Conservation (phyloP, 257 asterid genomes). For the Thymus mandschuricus region DNA sequence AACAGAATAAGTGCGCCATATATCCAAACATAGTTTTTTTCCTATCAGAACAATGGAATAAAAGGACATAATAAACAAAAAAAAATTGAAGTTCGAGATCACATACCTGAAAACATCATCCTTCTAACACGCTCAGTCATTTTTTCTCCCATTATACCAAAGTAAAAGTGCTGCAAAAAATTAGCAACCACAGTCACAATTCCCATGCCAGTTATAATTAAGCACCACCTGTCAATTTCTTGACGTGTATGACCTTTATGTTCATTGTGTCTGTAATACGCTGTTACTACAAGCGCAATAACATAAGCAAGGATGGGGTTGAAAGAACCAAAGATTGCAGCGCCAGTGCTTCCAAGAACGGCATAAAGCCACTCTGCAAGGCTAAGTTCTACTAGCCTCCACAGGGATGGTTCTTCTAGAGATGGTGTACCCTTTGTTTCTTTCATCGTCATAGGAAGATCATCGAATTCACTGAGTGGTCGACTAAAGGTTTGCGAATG, state of each 20-base stretch:
- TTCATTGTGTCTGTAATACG: conserved; percentile 62
- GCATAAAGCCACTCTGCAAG: conserved; percentile 99
- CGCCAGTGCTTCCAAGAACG: conserved; percentile 95
- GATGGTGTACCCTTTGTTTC: conserved; percentile 55
- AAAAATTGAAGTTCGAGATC: conserved; percentile 14
- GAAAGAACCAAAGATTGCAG: conserved; percentile 95
- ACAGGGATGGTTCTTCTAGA: conserved; percentile 77
- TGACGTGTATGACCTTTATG: conserved; percentile 55
- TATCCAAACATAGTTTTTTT: conserved; percentile 13
- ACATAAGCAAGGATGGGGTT: conserved; percentile 96
- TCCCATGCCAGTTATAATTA: conserved; percentile 95
- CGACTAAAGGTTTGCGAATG: conserved; percentile 98
- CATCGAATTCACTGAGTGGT: conserved; percentile 70
- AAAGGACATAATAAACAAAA: conserved; percentile 8
- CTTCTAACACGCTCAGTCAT: conserved; percentile 99
- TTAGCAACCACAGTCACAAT: conserved; percentile 92
- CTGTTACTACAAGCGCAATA: conserved; percentile 81
- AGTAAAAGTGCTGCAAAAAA: conserved; percentile 97
- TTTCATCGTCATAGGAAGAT: conserved; percentile 45
- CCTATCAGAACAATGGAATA: conserved; percentile 21
- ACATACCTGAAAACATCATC: conserved; percentile 98
- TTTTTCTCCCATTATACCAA: conserved; percentile 99
- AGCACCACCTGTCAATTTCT: conserved; percentile 91
- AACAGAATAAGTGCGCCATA: conserved; percentile 21
- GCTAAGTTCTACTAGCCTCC: conserved; percentile 98